Percentiles rank a stretch among this genome's conserved stretches.
Evolutionary conservation across 108 stramenopile species (phyloP).

Genomic region (Skeletonema menzelii): DNA sequence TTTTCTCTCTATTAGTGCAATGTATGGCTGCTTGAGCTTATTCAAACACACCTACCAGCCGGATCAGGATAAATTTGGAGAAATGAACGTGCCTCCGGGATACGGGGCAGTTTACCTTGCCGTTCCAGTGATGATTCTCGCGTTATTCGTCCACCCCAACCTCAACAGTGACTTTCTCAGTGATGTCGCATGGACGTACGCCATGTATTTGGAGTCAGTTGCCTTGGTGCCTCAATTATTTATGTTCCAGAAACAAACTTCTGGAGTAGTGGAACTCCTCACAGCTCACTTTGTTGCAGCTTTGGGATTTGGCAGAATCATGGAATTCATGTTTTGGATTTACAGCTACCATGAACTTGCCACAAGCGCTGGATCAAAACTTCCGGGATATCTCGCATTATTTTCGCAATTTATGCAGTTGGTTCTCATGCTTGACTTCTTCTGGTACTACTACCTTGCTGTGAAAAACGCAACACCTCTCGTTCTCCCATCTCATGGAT

Average conservation of each 20-base stretch:
- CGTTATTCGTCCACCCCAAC: slow-evolving; percentile 88
- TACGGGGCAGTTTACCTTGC: slow-evolving; percentile 84
- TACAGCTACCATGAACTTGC: slow-evolving; percentile 98
- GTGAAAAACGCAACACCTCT: slow-evolving; percentile 89
- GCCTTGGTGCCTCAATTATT: slow-evolving; percentile 96
- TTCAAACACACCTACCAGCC: slow-evolving; percentile 90
- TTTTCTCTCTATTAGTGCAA: slow-evolving; percentile 67
- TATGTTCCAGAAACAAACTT: slow-evolving; percentile 97
- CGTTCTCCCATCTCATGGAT: slow-evolving; percentile 78
- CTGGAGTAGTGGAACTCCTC: slow-evolving; percentile 80
- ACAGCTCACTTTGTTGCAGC: slow-evolving; percentile 95
- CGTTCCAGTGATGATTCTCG: slow-evolving; percentile 87
- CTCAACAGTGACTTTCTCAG: slow-evolving; percentile 95
- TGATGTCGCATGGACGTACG: slow-evolving; percentile 97
- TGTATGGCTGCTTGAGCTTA: slow-evolving; percentile 80
- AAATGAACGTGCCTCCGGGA: slow-evolving; percentile 84
- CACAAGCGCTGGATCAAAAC: slow-evolving; percentile 76
- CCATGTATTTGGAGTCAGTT: slow-evolving; percentile 97
- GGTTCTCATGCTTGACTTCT: slow-evolving; percentile 96
- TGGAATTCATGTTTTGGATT: slow-evolving; percentile 98
- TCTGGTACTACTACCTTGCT: slow-evolving; percentile 96
- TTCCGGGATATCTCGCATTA: slow-evolving; percentile 96
- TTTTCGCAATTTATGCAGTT: slow-evolving; percentile 96
- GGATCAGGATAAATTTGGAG: slow-evolving; percentile 91
- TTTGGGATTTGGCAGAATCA: slow-evolving; percentile 90